Percentiles rank a stretch among this genome's conserved stretches.
Conservation (phyloP, 2,329 filamentous ascomycete genomes). For the Xylaria sp. region DNA sequence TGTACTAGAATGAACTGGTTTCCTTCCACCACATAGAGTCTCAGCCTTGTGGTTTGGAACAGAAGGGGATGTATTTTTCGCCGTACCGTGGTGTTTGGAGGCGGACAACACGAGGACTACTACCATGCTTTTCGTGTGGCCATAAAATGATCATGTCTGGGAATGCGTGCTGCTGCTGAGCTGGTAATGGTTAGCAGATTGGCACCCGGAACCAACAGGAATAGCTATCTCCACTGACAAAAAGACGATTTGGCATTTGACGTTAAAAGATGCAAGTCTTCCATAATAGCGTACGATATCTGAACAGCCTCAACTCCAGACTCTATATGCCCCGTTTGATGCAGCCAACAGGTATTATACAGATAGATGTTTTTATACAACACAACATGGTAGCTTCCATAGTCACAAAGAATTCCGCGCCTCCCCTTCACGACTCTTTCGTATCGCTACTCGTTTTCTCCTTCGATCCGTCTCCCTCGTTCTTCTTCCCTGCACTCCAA, state of each 20-base stretch:
- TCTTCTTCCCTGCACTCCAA: slow-evolving; percentile 48
- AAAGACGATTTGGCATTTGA: neutral
- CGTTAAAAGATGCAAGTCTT: slow-evolving; percentile 20
- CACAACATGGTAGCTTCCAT: no score
- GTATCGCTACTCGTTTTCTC: slow-evolving; percentile 48
- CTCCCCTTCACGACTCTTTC: slow-evolving; percentile 26
- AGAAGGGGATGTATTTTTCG: neutral
- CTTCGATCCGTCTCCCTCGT: slow-evolving; percentile 46
- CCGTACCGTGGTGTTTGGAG: neutral
- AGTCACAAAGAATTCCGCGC: no score
- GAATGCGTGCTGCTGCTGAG: neutral
- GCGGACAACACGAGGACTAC: neutral
- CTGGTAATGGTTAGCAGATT: neutral
- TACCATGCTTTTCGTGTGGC: neutral
- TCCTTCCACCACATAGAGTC: neutral
- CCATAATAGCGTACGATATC: neutral
- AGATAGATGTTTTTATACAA: slow-evolving; percentile 25
- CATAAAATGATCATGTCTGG: neutral
- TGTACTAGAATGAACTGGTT: neutral
- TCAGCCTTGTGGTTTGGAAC: neutral
- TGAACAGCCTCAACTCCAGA: slow-evolving; percentile 22
- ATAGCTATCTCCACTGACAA: neutral
- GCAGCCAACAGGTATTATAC: slow-evolving; percentile 29
- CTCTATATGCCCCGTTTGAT: slow-evolving; percentile 13
- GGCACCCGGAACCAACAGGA: neutral